Conservation (phyloP, 305 asterid species). For the Plantago rigida region DNA sequence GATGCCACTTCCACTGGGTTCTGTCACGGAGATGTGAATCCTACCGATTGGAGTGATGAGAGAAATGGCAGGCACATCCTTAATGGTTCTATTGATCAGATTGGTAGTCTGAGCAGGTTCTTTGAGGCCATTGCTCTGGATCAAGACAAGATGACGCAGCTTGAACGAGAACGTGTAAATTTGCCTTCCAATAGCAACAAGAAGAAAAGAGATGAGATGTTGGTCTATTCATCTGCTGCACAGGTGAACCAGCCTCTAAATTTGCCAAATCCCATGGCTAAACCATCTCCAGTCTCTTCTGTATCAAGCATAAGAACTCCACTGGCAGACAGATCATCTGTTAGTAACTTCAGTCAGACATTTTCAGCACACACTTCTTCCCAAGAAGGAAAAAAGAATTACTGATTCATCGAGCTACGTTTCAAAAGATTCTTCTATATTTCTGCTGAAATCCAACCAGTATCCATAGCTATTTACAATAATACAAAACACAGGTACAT, state of each 20-base stretch:
- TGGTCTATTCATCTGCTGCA: conserved; percentile 2
- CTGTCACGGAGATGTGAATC: neutral
- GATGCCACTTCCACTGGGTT: neutral
- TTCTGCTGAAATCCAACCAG: neutral
- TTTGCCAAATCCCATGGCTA: conserved; percentile 11
- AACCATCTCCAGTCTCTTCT: conserved; percentile 8
- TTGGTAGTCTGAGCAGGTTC: conserved; percentile 24
- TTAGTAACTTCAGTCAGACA: conserved; percentile 21
- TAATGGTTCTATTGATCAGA: conserved; percentile 12
- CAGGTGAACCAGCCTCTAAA: conserved; percentile 12
- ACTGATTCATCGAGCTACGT: neutral
- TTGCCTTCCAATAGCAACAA: neutral
- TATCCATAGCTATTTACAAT: neutral
- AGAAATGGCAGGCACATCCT: conserved; percentile 18
- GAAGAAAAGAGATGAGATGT: neutral
- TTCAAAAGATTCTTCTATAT: neutral
- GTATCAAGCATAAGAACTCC: conserved; percentile 28
- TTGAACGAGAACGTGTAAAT: neutral
- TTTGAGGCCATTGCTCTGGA: conserved; percentile 33
- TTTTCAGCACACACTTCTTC: neutral
- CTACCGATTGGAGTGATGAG: conserved; percentile 13
- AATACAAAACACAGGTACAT: neutral
- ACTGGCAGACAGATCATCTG: conserved; percentile 28
- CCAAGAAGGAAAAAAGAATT: neutral
- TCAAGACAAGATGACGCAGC: neutral